A percentile compares a stretch with the other conserved stretches of the same genome.
phyloP scores from a whole-genome alignment of 768 basidiomycete genomes.

The Leccinum arenicola region DNA sequence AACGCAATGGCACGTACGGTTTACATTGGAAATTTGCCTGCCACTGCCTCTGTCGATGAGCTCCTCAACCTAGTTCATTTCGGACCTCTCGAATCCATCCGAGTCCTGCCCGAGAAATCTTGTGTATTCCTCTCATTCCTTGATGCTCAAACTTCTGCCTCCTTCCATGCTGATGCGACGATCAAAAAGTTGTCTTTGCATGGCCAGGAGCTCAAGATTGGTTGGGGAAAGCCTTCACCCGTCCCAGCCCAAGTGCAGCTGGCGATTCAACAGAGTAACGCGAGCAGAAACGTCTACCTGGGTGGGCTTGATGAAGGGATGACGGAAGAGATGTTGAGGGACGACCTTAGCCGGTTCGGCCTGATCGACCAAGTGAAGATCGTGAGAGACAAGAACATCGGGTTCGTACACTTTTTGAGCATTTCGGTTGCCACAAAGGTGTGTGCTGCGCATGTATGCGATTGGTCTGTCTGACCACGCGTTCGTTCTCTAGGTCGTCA shows the following conservation, averaged over 20 bases:
- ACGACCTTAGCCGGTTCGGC: constrained; percentile 90
- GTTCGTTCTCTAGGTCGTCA: constrained; percentile 69
- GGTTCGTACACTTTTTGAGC: constrained; percentile 97
- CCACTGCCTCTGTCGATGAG: constrained; percentile 95
- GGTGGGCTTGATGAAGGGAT: constrained; percentile 87
- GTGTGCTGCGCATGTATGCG: constrained; percentile 18
- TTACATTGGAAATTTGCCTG: constrained; percentile 94
- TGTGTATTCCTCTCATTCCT: constrained; percentile 99
- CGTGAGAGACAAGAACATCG: constrained; percentile 98
- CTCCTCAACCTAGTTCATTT: constrained; percentile 97
- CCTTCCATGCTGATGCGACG: constrained; percentile 95
- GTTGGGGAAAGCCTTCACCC: constrained; percentile 94
- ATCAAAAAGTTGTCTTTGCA: constrained; percentile 93
- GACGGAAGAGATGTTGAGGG: constrained; percentile 89
- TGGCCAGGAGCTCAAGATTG: constrained; percentile 96
- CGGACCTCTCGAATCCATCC: constrained; percentile 92
- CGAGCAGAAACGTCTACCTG: constrained; percentile 94
- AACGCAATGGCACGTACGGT: constrained; percentile 80
- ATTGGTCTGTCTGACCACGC: constrained; percentile 1
- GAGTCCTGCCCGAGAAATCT: constrained; percentile 93
- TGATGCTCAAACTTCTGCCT: constrained; percentile 87
- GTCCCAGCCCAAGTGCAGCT: constrained; percentile 84
- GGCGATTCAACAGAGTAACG: constrained; percentile 89
- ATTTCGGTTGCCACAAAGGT: constrained; percentile 96
- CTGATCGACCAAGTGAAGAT: constrained; percentile 99